Evolutionary conservation across 148 eudicot species (phyloP).

Genomic region (Euryodendron excelsum): DNA sequence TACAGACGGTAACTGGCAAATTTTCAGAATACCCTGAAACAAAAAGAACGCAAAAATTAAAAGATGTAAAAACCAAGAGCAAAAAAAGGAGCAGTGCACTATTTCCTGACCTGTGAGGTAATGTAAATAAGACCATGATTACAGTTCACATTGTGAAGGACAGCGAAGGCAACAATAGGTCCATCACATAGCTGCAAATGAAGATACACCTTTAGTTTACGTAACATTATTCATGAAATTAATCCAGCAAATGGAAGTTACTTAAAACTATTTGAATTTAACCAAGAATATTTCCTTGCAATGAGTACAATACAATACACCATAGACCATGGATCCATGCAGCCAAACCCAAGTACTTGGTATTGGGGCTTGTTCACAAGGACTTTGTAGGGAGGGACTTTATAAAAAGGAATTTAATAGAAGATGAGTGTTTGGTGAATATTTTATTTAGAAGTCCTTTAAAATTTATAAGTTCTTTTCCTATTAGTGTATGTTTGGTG

Average conservation of each 20-base stretch:
- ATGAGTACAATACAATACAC: background rate
- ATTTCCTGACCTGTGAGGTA: constrained; percentile 67
- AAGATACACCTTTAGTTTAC: constrained; percentile 1
- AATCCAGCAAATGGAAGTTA: background rate
- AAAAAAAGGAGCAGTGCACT: background rate
- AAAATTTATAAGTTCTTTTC: no score
- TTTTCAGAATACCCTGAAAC: constrained; percentile 79
- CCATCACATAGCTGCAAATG: constrained; percentile 87
- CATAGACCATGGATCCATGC: background rate
- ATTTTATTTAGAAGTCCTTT: no score
- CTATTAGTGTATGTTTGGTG: no score
- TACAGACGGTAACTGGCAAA: constrained; percentile 79
- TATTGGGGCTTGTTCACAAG: background rate
- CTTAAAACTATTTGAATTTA: background rate
- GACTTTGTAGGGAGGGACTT: no score
- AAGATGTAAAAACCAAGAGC: background rate
- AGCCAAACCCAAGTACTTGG: background rate
- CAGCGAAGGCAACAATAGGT: constrained; percentile 84
- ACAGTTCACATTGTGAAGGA: constrained; percentile 96
- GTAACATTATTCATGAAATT: background rate
- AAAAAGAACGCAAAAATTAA: background rate
- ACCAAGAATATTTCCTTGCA: background rate
- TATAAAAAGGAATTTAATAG: no score
- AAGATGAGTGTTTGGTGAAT: no score
- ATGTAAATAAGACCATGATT: constrained; percentile 94